phyloP scores from a whole-genome alignment of 2,329 filamentous ascomycete species.

The Pezicula carpinea region DNA sequence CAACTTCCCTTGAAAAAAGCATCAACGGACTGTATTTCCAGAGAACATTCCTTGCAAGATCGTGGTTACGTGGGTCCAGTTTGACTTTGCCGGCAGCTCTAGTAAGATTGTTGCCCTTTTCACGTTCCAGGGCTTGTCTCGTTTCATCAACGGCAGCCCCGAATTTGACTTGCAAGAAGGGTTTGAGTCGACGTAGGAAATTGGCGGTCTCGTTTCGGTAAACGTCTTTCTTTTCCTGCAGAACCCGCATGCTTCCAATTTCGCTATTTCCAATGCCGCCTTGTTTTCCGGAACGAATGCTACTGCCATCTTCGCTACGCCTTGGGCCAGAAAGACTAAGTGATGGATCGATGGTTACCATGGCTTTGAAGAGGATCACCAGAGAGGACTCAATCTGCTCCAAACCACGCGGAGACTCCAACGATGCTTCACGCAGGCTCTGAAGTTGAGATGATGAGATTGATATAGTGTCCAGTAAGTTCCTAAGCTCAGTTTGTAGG shows the following conservation, averaged over 20 bases:
- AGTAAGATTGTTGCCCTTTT: slow-evolving; percentile 48
- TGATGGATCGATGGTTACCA: slow-evolving; percentile 87
- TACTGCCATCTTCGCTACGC: slow-evolving; percentile 36
- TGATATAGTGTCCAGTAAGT: slow-evolving; percentile 84
- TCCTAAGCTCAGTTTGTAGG: slow-evolving; percentile 79
- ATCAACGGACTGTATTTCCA: slow-evolving; percentile 88
- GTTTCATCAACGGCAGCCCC: slow-evolving; percentile 69
- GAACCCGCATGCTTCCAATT: slow-evolving; percentile 80
- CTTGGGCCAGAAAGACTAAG: slow-evolving; percentile 44
- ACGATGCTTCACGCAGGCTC: slow-evolving; percentile 65
- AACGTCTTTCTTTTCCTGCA: slow-evolving; percentile 90
- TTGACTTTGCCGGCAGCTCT: slow-evolving; percentile 46
- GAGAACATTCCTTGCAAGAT: slow-evolving; percentile 64
- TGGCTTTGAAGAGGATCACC: slow-evolving; percentile 81
- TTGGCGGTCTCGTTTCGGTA: slow-evolving; percentile 71
- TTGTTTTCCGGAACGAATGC: slow-evolving; percentile 28
- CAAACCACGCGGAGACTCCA: slow-evolving; percentile 67
- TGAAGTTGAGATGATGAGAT: slow-evolving; percentile 75
- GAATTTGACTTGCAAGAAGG: slow-evolving; percentile 80
- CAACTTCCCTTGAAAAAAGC: slow-evolving; percentile 83
- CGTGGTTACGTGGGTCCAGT: slow-evolving; percentile 67
- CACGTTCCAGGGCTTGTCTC: slow-evolving; percentile 49
- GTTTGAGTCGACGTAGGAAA: slow-evolving; percentile 75
- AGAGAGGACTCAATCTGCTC: slow-evolving; percentile 74
- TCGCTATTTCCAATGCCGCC: slow-evolving; percentile 43